phyloP scores from a whole-genome alignment of 2,329 filamentous ascomycete genomes.

The Curvularia eragrostidis region DNA sequence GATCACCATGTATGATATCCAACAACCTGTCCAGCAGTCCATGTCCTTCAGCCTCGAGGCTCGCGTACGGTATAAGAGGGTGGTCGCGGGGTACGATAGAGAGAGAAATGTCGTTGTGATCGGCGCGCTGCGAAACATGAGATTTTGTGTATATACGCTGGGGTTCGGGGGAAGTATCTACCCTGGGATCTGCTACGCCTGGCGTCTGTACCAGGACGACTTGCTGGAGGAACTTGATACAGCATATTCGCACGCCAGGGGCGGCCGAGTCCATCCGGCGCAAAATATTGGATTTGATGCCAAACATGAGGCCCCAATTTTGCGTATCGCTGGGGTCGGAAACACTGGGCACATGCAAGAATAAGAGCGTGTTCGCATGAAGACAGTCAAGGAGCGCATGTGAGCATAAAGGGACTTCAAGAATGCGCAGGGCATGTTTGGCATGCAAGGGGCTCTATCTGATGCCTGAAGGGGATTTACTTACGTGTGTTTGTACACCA shows the following conservation, averaged over 20 bases:
- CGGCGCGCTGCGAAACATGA: constrained; percentile 64
- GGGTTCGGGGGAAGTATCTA: constrained; percentile 55
- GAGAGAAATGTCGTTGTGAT: constrained; percentile 83
- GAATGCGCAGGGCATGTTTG: constrained; percentile 24
- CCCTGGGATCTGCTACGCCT: constrained; percentile 83
- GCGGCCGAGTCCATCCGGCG: constrained; percentile 83
- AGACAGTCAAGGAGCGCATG: constrained; percentile 23
- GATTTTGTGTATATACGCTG: constrained; percentile 18
- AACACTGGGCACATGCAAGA: constrained; percentile 66
- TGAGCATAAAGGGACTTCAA: constrained; percentile 22
- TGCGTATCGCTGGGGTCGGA: constrained; percentile 81
- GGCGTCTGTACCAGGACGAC: constrained; percentile 91
- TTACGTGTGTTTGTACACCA: constrained; percentile 93
- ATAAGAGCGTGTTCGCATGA: constrained; percentile 42
- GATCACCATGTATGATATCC: constrained; percentile 82
- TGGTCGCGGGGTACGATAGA: constrained; percentile 85
- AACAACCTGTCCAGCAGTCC: constrained; percentile 90
- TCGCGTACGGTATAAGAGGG: constrained; percentile 76
- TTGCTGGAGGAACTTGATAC: constrained; percentile 95
- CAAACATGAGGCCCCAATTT: constrained; percentile 85
- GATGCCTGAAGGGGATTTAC: constrained; percentile 53
- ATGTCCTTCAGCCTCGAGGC: constrained; percentile 89
- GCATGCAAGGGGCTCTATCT: constrained; percentile 31
- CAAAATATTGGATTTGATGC: constrained; percentile 88
- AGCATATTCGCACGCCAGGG: constrained; percentile 84